Evolutionary conservation across 2,329 filamentous ascomycete species (phyloP).

Genomic region (Dendryphion nanum): DNA sequence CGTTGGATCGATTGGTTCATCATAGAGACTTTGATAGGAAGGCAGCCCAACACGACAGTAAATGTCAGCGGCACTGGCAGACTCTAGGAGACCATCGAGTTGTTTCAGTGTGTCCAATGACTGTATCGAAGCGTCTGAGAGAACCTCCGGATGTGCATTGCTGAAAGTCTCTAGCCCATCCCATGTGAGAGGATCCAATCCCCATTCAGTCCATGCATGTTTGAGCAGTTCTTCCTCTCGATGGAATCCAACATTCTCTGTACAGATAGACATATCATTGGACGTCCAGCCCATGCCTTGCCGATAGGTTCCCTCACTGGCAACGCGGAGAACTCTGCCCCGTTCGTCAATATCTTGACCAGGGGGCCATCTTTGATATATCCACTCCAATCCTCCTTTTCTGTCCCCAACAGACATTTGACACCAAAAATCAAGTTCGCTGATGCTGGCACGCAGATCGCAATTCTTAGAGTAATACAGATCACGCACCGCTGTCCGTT

Average conservation of each 20-base stretch:
- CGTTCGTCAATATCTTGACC: constrained; percentile 67
- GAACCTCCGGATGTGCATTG: background rate
- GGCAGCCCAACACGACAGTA: constrained; percentile 53
- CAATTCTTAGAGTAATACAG: constrained; percentile 68
- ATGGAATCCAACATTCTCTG: constrained; percentile 39
- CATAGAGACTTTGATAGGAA: constrained; percentile 18
- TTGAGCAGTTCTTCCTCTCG: constrained; percentile 63
- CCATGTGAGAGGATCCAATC: constrained; percentile 61
- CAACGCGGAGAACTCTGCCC: constrained; percentile 69
- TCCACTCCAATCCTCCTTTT: constrained; percentile 89
- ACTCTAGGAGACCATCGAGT: constrained; percentile 55
- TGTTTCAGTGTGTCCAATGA: constrained; percentile 43
- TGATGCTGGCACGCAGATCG: constrained; percentile 79
- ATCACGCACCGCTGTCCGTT: constrained; percentile 62
- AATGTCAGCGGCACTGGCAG: constrained; percentile 66
- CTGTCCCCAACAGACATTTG: constrained; percentile 90
- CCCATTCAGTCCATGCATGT: constrained; percentile 68
- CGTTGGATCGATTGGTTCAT: constrained; percentile 62
- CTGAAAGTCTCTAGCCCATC: background rate
- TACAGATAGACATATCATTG: constrained; percentile 55
- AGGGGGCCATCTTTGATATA: constrained; percentile 72
- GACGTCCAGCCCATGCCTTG: constrained; percentile 74
- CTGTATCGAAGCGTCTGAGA: background rate
- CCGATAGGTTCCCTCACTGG: constrained; percentile 77
- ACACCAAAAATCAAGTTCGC: constrained; percentile 93